Base-by-base conservation (phyloP, 2,329 filamentous ascomycete species). In the Microsporum canis region DNA sequence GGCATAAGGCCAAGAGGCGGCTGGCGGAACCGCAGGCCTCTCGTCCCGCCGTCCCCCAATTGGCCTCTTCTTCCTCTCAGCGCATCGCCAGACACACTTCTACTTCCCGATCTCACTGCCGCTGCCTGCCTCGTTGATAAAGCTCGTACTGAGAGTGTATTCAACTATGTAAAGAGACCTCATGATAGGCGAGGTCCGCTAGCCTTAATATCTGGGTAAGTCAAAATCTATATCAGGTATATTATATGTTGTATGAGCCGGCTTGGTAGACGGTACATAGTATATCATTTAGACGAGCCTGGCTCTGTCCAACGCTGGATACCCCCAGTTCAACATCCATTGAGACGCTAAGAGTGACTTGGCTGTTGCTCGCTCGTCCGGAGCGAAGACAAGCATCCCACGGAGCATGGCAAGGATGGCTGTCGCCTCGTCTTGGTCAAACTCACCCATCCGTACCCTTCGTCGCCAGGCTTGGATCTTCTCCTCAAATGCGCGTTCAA, bases 401-500 rank as follows among this genome's bases (percentile, higher is more conserved):
- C 62, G 63, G 7, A 65, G 33, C 58, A 65, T 49, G 27, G 59
- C 29, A 3, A 63, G 27, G 39, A 65, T 55, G n/a, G 63, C 60
- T 27, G 57, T 33, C 5, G 55, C 59, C 60, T 63, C 63, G 4
- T 63, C 60, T 33, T 55, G n/a, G 65, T 66, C 6, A 62, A 64
- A 62, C 14, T 41, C 61, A 5, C 61, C 63, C 27, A 63, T 34
- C 2, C n/a, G n/a, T 12, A 1, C 29, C 38, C 66, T 62, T 17
- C 60, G 62, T 57, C 65, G 62, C 58, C 47, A 64, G 8, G 39
- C 41, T 58, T 68, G 64, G 6, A 66, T 49, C 5, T 41, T 23
- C n/a, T 63, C 43, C 57, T 69, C 63, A 57, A 69, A 69, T 23
- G 60, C 58, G n/a, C 61, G 3, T 1, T 66, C 59, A 41, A 69